Evolutionary conservation across 805 yeast genomes (phyloP).

Genomic region (Wickerhamiella azyma): DNA sequence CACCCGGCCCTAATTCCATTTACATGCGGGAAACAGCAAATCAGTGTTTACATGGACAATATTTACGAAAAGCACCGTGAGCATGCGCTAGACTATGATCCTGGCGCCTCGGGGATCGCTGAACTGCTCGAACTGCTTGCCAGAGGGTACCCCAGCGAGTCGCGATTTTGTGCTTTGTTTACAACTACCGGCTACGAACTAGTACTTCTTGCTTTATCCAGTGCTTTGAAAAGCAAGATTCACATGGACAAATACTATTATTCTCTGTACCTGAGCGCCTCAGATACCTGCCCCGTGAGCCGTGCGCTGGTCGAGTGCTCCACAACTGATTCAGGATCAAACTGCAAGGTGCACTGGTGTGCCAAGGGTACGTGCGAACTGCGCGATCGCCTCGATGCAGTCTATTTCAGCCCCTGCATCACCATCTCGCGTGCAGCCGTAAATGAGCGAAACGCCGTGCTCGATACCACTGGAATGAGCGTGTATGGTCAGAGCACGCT

Average conservation of each 20-base stretch:
- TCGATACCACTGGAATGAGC: constrained; percentile 8
- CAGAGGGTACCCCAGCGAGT: constrained; percentile 30
- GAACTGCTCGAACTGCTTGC: constrained; percentile 26
- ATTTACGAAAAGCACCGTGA: constrained; percentile 38
- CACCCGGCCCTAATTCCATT: constrained; percentile 34
- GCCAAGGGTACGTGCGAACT: constrained; percentile 12
- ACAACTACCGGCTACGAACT: constrained; percentile 40
- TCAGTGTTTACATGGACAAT: constrained; percentile 41
- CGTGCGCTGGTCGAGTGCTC: constrained; percentile 12
- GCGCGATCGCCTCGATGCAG: constrained; percentile 13
- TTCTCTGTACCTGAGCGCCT: constrained; percentile 18
- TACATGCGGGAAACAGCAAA: constrained; percentile 25
- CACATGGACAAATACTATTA: constrained; percentile 24
- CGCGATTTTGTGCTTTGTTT: constrained; percentile 32
- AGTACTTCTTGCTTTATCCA: constrained; percentile 32
- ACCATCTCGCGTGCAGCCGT: constrained; percentile 8
- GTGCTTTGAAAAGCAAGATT: constrained; percentile 19
- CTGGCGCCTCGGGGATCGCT: constrained; percentile 32
- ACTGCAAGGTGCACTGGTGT: constrained; percentile 19
- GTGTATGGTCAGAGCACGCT: constrained; percentile 8
- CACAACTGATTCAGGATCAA: constrained; percentile 10
- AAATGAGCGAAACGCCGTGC: constrained; percentile 8
- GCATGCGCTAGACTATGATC: constrained; percentile 34
- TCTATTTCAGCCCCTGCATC: constrained; percentile 12
- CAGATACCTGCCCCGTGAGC: constrained; percentile 16